Conservation (phyloP, 2,329 filamentous ascomycete species). For the Ustilaginoidea virens region DNA sequence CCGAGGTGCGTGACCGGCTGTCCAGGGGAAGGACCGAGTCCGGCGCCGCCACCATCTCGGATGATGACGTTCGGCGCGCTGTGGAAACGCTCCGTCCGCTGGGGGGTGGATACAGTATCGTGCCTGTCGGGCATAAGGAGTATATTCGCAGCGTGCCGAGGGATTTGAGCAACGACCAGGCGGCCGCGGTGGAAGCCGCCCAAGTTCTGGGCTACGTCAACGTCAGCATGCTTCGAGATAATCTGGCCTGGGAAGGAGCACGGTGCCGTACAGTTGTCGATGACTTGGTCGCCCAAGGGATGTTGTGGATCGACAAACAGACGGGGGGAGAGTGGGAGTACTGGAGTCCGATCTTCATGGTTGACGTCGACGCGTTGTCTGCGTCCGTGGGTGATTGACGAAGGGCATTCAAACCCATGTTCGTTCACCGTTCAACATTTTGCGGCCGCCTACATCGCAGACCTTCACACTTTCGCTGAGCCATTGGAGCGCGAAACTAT, state of each 20-base stretch:
- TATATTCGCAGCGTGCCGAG: slow-evolving; percentile 90
- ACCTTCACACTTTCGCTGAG: no score
- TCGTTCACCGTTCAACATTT: no score
- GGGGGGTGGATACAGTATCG: slow-evolving; percentile 72
- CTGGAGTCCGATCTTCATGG: slow-evolving; percentile 72
- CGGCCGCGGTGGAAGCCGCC: slow-evolving; percentile 77
- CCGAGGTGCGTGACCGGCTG: slow-evolving; percentile 65
- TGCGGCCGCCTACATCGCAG: no score
- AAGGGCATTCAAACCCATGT: not conserved
- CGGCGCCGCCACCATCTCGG: slow-evolving; percentile 60
- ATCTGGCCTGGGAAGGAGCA: slow-evolving; percentile 72
- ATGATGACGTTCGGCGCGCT: slow-evolving; percentile 85
- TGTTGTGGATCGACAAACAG: slow-evolving; percentile 91
- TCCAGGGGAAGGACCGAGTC: slow-evolving; percentile 60
- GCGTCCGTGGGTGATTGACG: not conserved
- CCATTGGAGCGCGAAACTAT: no score
- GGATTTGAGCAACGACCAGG: slow-evolving; percentile 89
- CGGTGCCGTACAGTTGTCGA: slow-evolving; percentile 81
- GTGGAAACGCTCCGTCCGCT: slow-evolving; percentile 78
- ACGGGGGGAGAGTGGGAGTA: slow-evolving; percentile 70
- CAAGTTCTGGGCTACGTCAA: slow-evolving; percentile 84
- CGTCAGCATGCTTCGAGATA: slow-evolving; percentile 74
- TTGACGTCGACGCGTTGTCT: slow-evolving; percentile 18
- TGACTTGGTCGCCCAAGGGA: slow-evolving; percentile 72
- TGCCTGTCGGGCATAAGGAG: slow-evolving; percentile 67